phyloP scores from a whole-genome alignment of 2,329 filamentous ascomycete genomes.

The Xylaria sp. region DNA sequence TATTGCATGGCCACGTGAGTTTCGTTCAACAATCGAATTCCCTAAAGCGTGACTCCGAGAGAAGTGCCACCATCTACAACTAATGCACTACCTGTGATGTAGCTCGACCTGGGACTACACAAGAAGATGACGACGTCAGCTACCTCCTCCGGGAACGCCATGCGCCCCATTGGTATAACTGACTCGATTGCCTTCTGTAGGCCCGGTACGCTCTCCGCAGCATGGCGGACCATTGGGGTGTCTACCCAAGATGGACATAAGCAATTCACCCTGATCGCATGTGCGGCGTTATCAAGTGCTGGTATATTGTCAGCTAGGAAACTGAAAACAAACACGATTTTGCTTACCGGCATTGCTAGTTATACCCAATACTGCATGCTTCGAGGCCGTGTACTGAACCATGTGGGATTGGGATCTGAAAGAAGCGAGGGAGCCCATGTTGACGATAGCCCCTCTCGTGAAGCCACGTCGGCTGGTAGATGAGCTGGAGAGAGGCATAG shows the following conservation, averaged over 20 bases:
- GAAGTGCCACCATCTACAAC: too few species aligned
- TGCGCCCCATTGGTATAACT: too few species aligned
- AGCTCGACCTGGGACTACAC: too few species aligned
- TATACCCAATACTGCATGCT: conserved; percentile 36
- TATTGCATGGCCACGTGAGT: too few species aligned
- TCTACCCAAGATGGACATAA: conserved; percentile 39
- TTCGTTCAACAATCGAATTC: too few species aligned
- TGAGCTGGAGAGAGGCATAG: background rate
- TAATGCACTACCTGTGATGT: too few species aligned
- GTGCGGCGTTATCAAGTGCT: conserved; percentile 34
- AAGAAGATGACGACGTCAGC: too few species aligned
- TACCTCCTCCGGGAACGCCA: too few species aligned
- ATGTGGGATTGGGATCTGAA: background rate
- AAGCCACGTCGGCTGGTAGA: conserved; percentile 12
- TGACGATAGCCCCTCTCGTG: conserved; percentile 36
- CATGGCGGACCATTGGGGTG: conserved; percentile 22
- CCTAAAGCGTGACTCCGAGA: too few species aligned
- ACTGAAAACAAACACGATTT: too few species aligned
- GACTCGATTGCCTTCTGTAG: too few species aligned
- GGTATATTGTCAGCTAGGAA: background rate
- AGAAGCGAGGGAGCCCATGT: conserved; percentile 33
- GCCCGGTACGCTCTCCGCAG: too few species aligned
- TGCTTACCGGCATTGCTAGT: conserved; percentile 33
- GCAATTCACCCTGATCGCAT: conserved; percentile 39
- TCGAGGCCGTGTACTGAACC: conserved; percentile 37